Evolutionary conservation across 805 yeast species (phyloP), one percentile per base, ranked within the genome.

Genomic region (Brettanomyces nanus): DNA sequence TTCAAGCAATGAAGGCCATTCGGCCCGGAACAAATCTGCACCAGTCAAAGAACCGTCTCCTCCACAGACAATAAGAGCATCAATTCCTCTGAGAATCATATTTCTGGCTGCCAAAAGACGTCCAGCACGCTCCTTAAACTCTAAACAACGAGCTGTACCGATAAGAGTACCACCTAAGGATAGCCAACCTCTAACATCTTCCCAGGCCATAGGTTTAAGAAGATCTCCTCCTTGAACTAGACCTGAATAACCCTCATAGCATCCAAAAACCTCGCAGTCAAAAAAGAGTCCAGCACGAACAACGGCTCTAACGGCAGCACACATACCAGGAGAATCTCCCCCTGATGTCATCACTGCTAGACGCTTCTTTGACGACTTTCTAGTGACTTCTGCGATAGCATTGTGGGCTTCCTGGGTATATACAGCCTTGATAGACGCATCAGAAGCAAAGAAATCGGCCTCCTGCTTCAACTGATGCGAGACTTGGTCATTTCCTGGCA

Each of bases 261-360:
- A 77, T 20, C 94, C 97, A 53, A 71, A 92, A 22, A 87, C 90
- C 45, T 87, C 94, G 66, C 97, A 92, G 14, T 83, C 89, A 41
- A 77, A 70, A 65, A 69, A 75, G 46, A 92, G 85, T 45, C 95
- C 95, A 2, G 96, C 77, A 51, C 98, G 75, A 6, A 90, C 95
- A 42, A 92, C 95, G 1, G 97, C 95, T 45, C 98, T 73, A 6
- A 92, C 98, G 20, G 80, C 85, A 4, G 97, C 90, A 62, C 87
- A 86, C 98, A 92, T 92, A 53, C 99, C 99, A 22, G 94, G 98
- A 37, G 97, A 84, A 58, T 92, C 99, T 62, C 99, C 98, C 51
- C 98, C 98, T 1, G 95, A 85, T 5, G 97, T 92, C 90, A 92
- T 87, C 36, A 92, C 92, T 4, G 95, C 98, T 46, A 92, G 85